These are phyloP conservation scores for Carex arenaria DNA, from an alignment of 202 grass and related monocot genomes.

Conservation along the genomic window DNA sequence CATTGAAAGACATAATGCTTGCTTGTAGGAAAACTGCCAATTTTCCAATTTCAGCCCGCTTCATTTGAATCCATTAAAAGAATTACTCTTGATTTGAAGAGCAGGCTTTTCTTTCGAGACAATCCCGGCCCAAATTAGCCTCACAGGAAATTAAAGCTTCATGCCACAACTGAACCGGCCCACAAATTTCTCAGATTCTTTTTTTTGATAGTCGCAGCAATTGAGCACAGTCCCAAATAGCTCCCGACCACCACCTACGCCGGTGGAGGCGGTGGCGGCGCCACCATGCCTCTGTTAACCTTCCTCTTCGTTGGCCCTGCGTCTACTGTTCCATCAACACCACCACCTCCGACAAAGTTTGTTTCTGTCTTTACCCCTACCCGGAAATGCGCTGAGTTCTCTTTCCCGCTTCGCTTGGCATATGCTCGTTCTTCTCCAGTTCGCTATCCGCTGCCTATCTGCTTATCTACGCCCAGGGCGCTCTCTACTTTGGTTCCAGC, in stretches of 20 bases:
- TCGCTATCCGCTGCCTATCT: not conserved
- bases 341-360: not conserved
- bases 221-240: not conserved
- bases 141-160: not conserved
- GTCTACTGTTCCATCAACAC: not conserved
- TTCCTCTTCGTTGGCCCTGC: not conserved
- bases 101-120: not conserved
- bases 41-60: too few species aligned
- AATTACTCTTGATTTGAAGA: not conserved
- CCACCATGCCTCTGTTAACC: conserved; percentile 10
- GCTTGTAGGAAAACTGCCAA: too few species aligned
- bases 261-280: not conserved
- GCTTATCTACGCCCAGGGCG: not conserved
- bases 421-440: conserved; percentile 5
- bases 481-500: conserved; percentile 9
- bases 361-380: not conserved
- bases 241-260: not conserved
- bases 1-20: too few species aligned
- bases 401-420: not conserved
- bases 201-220: not conserved
- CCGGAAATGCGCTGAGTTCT: not conserved
- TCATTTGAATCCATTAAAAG: too few species aligned
- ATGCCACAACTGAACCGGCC: not conserved
- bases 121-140: not conserved
- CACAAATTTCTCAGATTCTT: not conserved